Percentiles rank a stretch among this genome's conserved stretches.
Evolutionary conservation across 139 green algal species (phyloP).

Genomic region (Mesotaenium endlicherianum): DNA sequence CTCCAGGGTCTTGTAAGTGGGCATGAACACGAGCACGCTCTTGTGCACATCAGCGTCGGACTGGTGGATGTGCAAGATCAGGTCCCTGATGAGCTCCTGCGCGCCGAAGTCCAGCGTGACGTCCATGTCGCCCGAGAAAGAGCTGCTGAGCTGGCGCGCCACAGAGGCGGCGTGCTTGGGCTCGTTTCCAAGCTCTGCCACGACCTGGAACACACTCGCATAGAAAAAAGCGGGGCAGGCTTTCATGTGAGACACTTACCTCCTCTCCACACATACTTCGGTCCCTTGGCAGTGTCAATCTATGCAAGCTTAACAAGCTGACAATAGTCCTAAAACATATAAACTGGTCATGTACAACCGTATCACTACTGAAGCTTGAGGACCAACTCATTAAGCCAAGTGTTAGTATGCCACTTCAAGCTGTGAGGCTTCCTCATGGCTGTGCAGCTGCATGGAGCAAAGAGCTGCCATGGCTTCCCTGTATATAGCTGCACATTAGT

Average conservation of each 20-base stretch:
- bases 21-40: conserved; percentile 71
- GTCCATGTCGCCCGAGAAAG: not conserved
- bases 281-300: not conserved
- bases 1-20: conserved; percentile 72
- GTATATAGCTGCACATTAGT: not conserved
- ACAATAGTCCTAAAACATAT: not conserved
- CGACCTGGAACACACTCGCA: not conserved
- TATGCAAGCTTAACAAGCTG: not conserved
- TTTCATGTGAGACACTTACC: not conserved
- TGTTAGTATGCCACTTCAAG: not conserved
- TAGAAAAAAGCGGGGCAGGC: not conserved
- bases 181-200: not conserved
- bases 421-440: too few relatives aligned
- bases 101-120: not conserved
- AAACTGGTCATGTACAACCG: not conserved
- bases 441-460: not conserved
- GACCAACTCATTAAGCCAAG: not conserved
- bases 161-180: not conserved
- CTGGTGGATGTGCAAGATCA: not conserved
- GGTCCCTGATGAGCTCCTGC: conserved; percentile 10
- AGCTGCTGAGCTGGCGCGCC: too few relatives aligned
- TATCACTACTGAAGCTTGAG: not conserved
- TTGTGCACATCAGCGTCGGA: conserved; percentile 52
- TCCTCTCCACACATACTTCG: not conserved
- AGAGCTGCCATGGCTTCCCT: not conserved